Base-by-base conservation (phyloP, 2,329 filamentous ascomycete genomes). In the Pleomassaria siparia region DNA sequence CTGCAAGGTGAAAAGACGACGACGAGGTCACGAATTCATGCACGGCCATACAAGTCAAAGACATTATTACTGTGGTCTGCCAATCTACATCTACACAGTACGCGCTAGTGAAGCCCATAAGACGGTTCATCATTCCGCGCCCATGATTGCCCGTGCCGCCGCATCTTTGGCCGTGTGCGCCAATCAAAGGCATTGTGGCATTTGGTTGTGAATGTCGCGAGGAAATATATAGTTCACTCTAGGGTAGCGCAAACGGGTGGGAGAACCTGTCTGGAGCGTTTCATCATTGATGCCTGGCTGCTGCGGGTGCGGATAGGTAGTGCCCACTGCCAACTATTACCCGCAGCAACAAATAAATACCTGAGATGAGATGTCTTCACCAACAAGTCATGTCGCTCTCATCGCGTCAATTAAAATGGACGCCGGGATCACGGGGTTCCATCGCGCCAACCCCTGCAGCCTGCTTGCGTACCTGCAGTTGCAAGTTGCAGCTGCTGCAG, bases 181-280 rank as follows among this genome's bases (percentile, higher is more conserved):
- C 59, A 63, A 62, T 60, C 51, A 57, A n/a, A 37, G 33, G 15
- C 40, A 44, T 6, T 15, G 18, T 37, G 20, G 7, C 35, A 37
- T 4, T 20, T 11, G 18, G 4, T 20, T 11, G 35, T 22, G 35
- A 15, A 24, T 22, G 35, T 37, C 35, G 35, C 35, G 35, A 37
- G 15, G 18, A 22, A 35, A 37, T 22, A 22, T 24, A 37, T 22
- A 35, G 32, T 20, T 18, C 32, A 9, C 9, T 35, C 5, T 18
- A 13, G 5, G 15, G 35, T 37, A 37, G 35, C 24, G 35, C 35
- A 24, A 22, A 37, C 35, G 18, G 24, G 21, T 4, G 20, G n/a
- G 6, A 11, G n/a, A 7, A 22, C 13, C 20, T 24, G 35, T 37
- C 35, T 37, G 12, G 18, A 24, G 35, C 35, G 35, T 37, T 37